Conservation (phyloP, 1,284 basidiomycete species). For the Trametes pubescens region DNA sequence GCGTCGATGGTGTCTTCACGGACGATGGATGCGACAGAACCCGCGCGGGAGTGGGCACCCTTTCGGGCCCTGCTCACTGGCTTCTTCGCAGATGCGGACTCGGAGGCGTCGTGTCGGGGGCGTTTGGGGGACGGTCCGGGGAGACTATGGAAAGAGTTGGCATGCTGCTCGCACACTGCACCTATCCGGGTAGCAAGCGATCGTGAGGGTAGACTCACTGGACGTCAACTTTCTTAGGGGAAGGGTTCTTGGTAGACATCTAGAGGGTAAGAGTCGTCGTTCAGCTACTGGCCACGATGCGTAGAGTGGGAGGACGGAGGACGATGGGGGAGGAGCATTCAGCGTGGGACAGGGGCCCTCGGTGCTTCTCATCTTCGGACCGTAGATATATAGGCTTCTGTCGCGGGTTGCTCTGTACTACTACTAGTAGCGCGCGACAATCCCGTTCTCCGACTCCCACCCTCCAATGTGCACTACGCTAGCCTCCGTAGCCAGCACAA, state of each 20-base stretch:
- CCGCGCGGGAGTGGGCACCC: slow-evolving; percentile 26
- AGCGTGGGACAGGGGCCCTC: slow-evolving; percentile 10
- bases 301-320: neutral
- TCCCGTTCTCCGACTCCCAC: neutral
- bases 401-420: neutral
- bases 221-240: slow-evolving; percentile 51
- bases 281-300: neutral
- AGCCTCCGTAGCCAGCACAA: neutral
- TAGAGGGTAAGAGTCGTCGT: slow-evolving; percentile 13
- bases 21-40: slow-evolving; percentile 27
- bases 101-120: slow-evolving; percentile 19
- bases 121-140: slow-evolving; percentile 37
- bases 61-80: slow-evolving; percentile 29
- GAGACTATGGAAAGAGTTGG: slow-evolving; percentile 25
- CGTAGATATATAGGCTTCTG: neutral
- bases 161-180: neutral
- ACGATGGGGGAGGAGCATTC: neutral
- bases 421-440: neutral
- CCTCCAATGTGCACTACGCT: neutral
- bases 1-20: slow-evolving; percentile 32
- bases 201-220: slow-evolving; percentile 44
- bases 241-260: slow-evolving; percentile 29
- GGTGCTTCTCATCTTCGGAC: slow-evolving; percentile 16
- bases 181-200: no score
- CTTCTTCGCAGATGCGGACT: slow-evolving; percentile 29